Base-by-base conservation (phyloP, 2,329 filamentous ascomycete genomes). In the Verticillium tricorpus region DNA sequence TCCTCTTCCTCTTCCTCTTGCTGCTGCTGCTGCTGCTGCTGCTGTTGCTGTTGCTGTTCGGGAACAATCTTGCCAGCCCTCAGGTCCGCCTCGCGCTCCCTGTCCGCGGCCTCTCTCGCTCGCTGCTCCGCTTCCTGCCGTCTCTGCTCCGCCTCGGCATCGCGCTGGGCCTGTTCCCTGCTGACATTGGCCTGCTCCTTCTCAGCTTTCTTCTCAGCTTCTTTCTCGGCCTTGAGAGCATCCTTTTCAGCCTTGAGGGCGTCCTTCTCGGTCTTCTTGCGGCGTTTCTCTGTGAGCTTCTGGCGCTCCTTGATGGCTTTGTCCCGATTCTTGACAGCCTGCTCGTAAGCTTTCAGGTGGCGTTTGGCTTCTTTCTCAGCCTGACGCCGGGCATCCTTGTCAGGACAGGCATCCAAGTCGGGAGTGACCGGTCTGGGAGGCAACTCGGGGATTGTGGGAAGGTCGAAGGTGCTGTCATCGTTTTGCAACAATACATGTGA, bases 361-460 rank as follows among this genome's bases (percentile, higher is more conserved):
- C 83, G 81, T 59, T 85, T 84, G 61, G 86, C 81, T 68, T 92
- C 88, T 62, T 88, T 90, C 68, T 91, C 87, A 1, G 87, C 89
- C 50, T 86, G 80, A 68, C 90, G 91, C 9, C 86, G 84, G 32
- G 85, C 78, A 7, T 86, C 83, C 68, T 89, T 89, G 73, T 91
- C 86, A 2, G 81, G 76, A 70, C 85, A 88, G 56, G 80, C 75
- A 55, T 79, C 77, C 1, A 88, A 72, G 66, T 92, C 82, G 1
- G 89, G 82, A 2, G 79, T 74, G 1, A 78, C 69, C 2, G 86
- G 87, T 58, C 83, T 78, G 5, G 76, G 65, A 1, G 89, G 89
- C 3, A 82, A 68, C 9, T 80, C 73, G 2, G 81, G 80, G 37
- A 84, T 76, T 0, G 76, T 68, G 1, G 77, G 77, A 4, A 82